Conservation (phyloP, 306 rosid genomes). For the Cicer judaicum region DNA sequence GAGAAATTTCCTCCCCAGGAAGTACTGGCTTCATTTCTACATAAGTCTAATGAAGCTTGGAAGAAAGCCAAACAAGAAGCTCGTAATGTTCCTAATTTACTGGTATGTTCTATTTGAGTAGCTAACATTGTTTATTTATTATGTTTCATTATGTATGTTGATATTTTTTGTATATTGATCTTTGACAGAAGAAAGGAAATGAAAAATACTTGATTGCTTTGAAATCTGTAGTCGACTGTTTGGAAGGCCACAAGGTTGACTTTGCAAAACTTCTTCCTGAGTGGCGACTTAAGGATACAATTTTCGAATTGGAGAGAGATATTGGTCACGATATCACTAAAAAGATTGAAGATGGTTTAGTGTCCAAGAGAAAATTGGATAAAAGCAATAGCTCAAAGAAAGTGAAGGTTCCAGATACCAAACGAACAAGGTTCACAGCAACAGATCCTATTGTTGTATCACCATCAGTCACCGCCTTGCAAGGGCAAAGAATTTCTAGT, state of each 20-base stretch:
- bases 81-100: constrained; percentile 37
- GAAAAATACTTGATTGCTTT: constrained; percentile 64
- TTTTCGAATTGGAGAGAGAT: constrained; percentile 55
- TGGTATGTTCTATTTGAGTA: constrained; percentile 53
- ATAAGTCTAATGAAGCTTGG: constrained; percentile 60
- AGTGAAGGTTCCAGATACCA: constrained; percentile 47
- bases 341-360: constrained; percentile 45
- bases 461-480: constrained; percentile 46
- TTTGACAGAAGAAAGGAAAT: constrained; percentile 57
- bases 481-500: constrained; percentile 51
- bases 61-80: constrained; percentile 51
- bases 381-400: constrained; percentile 40
- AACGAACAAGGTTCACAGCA: constrained; percentile 45
- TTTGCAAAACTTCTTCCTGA: constrained; percentile 54
- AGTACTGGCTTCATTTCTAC: constrained; percentile 54
- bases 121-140: constrained; percentile 31
- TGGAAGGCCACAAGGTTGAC: constrained; percentile 61
- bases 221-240: constrained; percentile 58
- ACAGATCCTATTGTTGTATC: constrained; percentile 48
- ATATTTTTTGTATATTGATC: constrained; percentile 32
- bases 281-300: constrained; percentile 59
- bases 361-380: constrained; percentile 53
- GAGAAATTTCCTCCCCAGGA: constrained; percentile 53
- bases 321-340: constrained; percentile 36
- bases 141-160: constrained; percentile 39